Conservation (phyloP, 2,329 filamentous ascomycete genomes). For the Alternaria brassicae region DNA sequence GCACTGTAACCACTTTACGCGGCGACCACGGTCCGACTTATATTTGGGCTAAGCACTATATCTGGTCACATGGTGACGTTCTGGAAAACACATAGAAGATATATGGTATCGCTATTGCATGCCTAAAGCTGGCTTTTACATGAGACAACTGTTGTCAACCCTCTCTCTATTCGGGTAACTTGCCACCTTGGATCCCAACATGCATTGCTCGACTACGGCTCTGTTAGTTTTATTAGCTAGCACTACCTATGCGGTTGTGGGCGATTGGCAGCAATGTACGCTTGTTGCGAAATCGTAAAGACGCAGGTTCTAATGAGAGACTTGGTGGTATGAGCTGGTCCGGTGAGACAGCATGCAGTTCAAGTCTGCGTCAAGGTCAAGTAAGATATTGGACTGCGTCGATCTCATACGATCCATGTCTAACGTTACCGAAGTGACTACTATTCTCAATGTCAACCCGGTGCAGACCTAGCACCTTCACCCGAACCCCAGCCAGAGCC, state of each 20-base stretch:
- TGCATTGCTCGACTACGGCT: slow-evolving; percentile 30
- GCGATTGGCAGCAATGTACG: slow-evolving; percentile 48
- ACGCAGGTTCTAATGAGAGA: slow-evolving; percentile 4
- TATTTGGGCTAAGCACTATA: slow-evolving; percentile 23
- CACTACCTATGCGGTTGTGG: slow-evolving; percentile 33
- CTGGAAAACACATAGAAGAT: slow-evolving; percentile 17
- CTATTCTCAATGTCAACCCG: slow-evolving; percentile 54
- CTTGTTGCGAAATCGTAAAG: neutral
- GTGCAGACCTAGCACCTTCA: slow-evolving; percentile 29
- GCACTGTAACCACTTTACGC: slow-evolving; percentile 32
- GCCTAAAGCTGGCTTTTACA: neutral
- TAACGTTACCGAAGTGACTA: slow-evolving; percentile 37
- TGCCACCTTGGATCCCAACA: slow-evolving; percentile 13
- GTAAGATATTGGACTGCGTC: slow-evolving; percentile 17
- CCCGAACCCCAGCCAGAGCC: slow-evolving; percentile 13
- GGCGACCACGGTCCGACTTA: slow-evolving; percentile 40
- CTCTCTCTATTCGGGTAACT: neutral
- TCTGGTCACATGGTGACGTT: slow-evolving; percentile 27
- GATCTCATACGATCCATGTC: neutral
- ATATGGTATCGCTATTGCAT: neutral
- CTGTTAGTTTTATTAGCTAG: slow-evolving; percentile 34
- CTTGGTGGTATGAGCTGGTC: slow-evolving; percentile 35
- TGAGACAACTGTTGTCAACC: neutral
- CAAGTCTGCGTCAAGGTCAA: slow-evolving; percentile 42
- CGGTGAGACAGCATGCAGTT: slow-evolving; percentile 37